Evolutionary conservation across 1,284 basidiomycete genomes (phyloP).

Genomic region (Limonomyces culmigenus): DNA sequence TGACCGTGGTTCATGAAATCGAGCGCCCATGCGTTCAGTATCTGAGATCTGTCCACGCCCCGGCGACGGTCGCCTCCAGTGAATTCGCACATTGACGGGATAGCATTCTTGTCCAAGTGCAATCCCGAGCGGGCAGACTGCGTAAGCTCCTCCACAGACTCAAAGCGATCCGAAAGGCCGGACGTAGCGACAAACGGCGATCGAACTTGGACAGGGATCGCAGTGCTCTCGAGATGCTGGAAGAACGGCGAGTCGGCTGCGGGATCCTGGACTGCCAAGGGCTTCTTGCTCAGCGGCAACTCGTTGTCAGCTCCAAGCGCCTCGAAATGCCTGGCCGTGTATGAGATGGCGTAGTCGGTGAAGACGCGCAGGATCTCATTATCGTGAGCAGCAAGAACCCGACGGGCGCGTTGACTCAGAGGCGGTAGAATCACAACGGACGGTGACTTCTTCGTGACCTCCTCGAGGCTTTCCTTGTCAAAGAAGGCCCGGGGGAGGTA

Average conservation of each 20-base stretch:
- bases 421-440: constrained; percentile 40
- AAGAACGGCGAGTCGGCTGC: constrained; percentile 13
- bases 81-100: constrained; percentile 34
- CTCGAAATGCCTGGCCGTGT: constrained; percentile 19
- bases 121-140: constrained; percentile 33
- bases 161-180: constrained; percentile 38
- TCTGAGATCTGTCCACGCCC: too few relatives aligned
- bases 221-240: constrained; percentile 19
- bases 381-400: constrained; percentile 29
- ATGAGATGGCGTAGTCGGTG: constrained; percentile 32
- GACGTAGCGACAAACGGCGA: constrained; percentile 48
- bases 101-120: constrained; percentile 35
- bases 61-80: constrained; percentile 14
- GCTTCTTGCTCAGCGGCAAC: constrained; percentile 28
- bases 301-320: constrained; percentile 21
- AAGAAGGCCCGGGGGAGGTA: constrained; percentile 28
- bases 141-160: constrained; percentile 29
- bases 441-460: constrained; percentile 26
- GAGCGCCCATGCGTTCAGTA: constrained; percentile 47
- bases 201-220: constrained; percentile 21
- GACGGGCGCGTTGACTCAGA: constrained; percentile 20
- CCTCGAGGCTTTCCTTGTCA: constrained; percentile 17
- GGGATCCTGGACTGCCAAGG: constrained; percentile 8
- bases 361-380: constrained; percentile 33
- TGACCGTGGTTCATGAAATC: constrained; percentile 57